These are phyloP conservation scores for Talaromyces amestolkiae DNA, from an alignment of 2,329 filamentous ascomycete genomes.

Conservation along the genomic window DNA sequence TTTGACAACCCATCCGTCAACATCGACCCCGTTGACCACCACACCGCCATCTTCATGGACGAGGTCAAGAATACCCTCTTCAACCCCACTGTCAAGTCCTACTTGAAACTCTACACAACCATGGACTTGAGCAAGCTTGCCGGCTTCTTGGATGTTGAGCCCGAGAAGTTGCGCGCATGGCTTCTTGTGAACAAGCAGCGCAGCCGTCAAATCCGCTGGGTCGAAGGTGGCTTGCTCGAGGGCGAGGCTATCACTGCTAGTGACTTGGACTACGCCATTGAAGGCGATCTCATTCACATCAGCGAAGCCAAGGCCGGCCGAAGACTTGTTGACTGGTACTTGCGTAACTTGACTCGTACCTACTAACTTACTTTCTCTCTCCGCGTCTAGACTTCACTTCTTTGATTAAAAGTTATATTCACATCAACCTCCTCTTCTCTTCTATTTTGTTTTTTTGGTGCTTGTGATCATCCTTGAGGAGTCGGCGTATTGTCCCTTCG, in stretches of 20 bases:
- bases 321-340: constrained; percentile 97
- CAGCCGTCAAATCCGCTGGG: constrained; percentile 93
- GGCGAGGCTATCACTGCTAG: constrained; percentile 90
- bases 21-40: constrained; percentile 95
- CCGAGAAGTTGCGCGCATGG: constrained; percentile 93
- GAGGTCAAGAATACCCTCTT: constrained; percentile 99
- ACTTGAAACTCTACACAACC: constrained; percentile 97
- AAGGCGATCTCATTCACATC: constrained; percentile 96
- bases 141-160: constrained; percentile 92
- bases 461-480: constrained; percentile 18
- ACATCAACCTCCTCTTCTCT: constrained; percentile 17
- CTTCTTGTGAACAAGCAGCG: constrained; percentile 98
- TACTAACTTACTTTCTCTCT: constrained; percentile 57
- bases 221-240: constrained; percentile 82
- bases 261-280: constrained; percentile 95
- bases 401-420: constrained; percentile 16
- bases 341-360: constrained; percentile 91
- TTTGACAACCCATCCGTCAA: constrained; percentile 97
- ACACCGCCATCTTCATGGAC: constrained; percentile 97
- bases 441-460: constrained; percentile 14
- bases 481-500: constrained; percentile 16
- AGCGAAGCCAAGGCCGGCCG: constrained; percentile 97
- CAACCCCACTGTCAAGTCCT: constrained; percentile 96
- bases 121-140: constrained; percentile 99
- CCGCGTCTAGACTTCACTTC: constrained; percentile 19